Evolutionary conservation across 805 yeast genomes (phyloP).

Genomic region (Yamadazyma takamatsuzukensis): DNA sequence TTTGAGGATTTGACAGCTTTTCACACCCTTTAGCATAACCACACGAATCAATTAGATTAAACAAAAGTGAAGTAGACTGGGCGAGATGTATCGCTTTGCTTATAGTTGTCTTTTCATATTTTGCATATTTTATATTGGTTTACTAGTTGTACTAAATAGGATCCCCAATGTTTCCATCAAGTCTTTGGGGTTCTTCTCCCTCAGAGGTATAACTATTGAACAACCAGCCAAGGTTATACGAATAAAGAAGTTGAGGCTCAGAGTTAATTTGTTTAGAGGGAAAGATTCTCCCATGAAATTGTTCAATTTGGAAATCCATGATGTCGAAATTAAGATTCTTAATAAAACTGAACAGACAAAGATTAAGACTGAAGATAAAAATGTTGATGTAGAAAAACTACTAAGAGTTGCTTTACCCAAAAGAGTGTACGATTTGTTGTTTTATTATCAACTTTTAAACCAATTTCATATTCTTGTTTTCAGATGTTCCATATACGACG

Average conservation of each 20-base stretch:
- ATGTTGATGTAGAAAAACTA: slow-evolving; percentile 4
- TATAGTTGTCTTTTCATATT: slow-evolving; percentile 3
- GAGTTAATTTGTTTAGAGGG: slow-evolving; percentile 20
- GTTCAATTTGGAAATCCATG: slow-evolving; percentile 24
- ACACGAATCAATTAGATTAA: no score
- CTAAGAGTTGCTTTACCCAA: slow-evolving; percentile 17
- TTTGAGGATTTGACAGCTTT: no score
- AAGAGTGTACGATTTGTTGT: slow-evolving; percentile 16
- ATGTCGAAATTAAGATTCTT: slow-evolving; percentile 9
- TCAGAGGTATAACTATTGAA: slow-evolving; percentile 22
- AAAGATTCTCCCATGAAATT: slow-evolving; percentile 23
- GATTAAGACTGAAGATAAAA: neutral
- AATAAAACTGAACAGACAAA: neutral
- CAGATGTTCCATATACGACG: slow-evolving; percentile 13
- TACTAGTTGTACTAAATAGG: slow-evolving; percentile 18
- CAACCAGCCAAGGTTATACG: slow-evolving; percentile 12
- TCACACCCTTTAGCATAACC: no score
- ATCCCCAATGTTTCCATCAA: slow-evolving; percentile 25
- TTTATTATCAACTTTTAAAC: slow-evolving; percentile 19
- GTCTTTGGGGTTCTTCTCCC: slow-evolving; percentile 28
- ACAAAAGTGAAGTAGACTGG: no score
- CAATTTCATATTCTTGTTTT: slow-evolving; percentile 22
- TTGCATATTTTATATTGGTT: slow-evolving; percentile 14
- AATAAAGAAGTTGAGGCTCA: slow-evolving; percentile 17
- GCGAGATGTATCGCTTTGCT: neutral